A percentile compares a stretch with the other conserved stretches of the same genome.
Conservation (phyloP, 2,329 filamentous ascomycete genomes). For the Cladophialophora psammophila region DNA sequence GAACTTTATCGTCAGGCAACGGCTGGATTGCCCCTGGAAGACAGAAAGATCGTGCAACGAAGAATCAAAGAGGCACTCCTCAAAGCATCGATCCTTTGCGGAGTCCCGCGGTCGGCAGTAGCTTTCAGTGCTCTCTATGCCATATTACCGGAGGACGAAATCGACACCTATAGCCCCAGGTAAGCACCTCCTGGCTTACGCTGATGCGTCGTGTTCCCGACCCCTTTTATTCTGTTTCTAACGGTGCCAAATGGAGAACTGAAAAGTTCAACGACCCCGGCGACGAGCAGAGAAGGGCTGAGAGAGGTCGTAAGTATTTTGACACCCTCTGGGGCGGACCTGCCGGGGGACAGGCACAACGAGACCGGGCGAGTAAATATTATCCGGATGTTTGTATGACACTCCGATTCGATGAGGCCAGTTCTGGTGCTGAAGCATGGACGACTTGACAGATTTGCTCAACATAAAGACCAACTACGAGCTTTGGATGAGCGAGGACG, state of each 20-base stretch:
- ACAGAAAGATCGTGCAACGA: slow-evolving; percentile 15
- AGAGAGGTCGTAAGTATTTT: slow-evolving; percentile 13
- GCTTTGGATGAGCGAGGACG: slow-evolving; percentile 16
- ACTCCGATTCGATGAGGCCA: no score
- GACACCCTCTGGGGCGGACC: slow-evolving; percentile 16
- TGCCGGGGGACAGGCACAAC: background rate
- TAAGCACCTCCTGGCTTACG: no score
- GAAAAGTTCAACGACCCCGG: slow-evolving; percentile 12
- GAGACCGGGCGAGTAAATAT: background rate
- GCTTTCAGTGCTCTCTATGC: background rate
- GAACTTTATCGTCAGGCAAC: background rate
- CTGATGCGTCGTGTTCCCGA: no score
- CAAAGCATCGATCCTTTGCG: slow-evolving; percentile 14
- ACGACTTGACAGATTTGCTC: slow-evolving; percentile 9
- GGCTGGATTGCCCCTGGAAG: slow-evolving; percentile 1
- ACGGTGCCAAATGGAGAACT: background rate
- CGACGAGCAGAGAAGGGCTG: slow-evolving; percentile 14
- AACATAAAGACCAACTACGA: slow-evolving; percentile 16
- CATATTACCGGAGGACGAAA: no score
- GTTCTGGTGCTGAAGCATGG: no score
- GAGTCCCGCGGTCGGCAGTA: slow-evolving; percentile 8
- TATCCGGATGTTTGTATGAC: no score
- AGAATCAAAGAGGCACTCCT: slow-evolving; percentile 18
- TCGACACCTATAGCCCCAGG: no score
- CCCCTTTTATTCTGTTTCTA: no score